Base-by-base conservation (phyloP, 148 eudicot genomes). In the Simmondsia chinensis region DNA sequence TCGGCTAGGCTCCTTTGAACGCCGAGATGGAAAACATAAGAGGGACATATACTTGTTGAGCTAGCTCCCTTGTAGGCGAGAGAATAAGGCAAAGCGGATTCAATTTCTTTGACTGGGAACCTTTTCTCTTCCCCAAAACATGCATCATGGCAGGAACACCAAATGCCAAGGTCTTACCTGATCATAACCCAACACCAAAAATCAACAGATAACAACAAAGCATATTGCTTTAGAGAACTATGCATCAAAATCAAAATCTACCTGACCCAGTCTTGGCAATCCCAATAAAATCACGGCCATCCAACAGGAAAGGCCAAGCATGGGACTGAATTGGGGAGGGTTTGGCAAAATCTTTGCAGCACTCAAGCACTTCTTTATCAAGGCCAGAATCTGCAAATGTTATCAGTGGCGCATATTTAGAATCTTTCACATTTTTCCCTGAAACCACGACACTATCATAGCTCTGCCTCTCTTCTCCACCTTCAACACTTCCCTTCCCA, bases 211-310 rank as follows among this genome's bases (percentile, higher is more conserved):
- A 43, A 3, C 42, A 51, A 26, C 38, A 48, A 18, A 9, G 40
- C 25, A 40, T 23, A 21, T 7, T 6, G n/a, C n/a, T n/a, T n/a
- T n/a, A n/a, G n/a, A n/a, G n/a, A n/a, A n/a, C n/a, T n/a, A n/a
- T n/a, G n/a, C n/a, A n/a, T n/a, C n/a, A n/a, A n/a, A n/a, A n/a
- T n/a, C n/a, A 11, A 8, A 10, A 28, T 24, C 27, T 79, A 91
- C 99, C 99, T 64, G 99, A 91, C 1, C 99, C 99, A 45, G 99
- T 91, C n/a, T 70, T 68, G 5, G 99, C 99, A 61, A 91, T 91
- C 39, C 99, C 99, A 49, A 91, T 82, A 46, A 91, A 75, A 70
- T 86, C 99, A 2, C 94, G 77, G 5, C 77, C 72, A 21, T 77
- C 67, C 56, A 91, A 70, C 16, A 91, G 54, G 49, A 82, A 91